A percentile compares a stretch with the other conserved stretches of the same genome.
These are phyloP conservation scores for Croton laevigatus DNA, from an alignment of 441 rosid species.

Conservation along the genomic window DNA sequence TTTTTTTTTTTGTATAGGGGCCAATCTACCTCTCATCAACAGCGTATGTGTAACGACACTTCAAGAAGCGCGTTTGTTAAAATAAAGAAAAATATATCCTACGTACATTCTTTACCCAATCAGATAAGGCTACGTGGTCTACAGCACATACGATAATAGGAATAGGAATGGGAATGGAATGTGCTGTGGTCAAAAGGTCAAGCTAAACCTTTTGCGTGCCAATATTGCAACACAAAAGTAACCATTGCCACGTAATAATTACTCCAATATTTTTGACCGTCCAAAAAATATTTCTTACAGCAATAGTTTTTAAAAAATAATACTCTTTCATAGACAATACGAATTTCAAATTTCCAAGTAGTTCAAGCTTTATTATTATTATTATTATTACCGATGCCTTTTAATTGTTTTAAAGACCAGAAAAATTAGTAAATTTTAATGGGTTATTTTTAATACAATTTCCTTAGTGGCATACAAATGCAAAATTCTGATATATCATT, in stretches of 20 bases:
- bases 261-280: not conserved
- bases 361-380: too few relatives aligned
- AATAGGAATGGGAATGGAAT: not conserved
- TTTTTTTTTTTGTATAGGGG: too few relatives aligned
- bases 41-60: not conserved
- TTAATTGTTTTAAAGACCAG: too few relatives aligned
- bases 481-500: too few relatives aligned
- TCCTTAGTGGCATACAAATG: too few relatives aligned
- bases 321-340: too few relatives aligned
- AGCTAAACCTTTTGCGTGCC: not conserved
- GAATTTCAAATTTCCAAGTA: too few relatives aligned
- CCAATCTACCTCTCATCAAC: too few relatives aligned
- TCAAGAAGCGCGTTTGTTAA: not conserved
- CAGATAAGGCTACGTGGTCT: not conserved
- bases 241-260: not conserved
- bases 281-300: not conserved
- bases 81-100: too few relatives aligned
- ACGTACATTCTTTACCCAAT: not conserved
- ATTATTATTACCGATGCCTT: too few relatives aligned
- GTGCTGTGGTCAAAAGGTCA: not conserved
- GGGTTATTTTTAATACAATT: too few relatives aligned
- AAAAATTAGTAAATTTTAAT: too few relatives aligned
- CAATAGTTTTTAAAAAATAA: not conserved
- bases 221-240: not conserved
- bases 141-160: not conserved